Conservation (phyloP, 805 yeast species). For the Candida xyloterini region DNA sequence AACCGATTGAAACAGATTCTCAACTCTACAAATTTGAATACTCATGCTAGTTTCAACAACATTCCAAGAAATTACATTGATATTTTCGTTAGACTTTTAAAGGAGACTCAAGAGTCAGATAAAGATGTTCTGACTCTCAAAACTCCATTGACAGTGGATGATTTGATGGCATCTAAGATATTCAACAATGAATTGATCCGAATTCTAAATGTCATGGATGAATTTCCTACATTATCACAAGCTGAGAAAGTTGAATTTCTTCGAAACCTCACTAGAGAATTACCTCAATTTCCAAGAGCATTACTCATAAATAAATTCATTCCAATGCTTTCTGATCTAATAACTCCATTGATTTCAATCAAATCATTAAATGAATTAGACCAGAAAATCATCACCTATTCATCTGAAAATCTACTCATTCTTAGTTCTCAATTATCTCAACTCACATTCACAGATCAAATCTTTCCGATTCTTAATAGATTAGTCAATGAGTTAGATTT, state of each 20-base stretch:
- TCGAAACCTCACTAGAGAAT: constrained; percentile 53
- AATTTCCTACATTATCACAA: constrained; percentile 67
- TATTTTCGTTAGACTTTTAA: constrained; percentile 49
- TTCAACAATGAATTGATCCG: constrained; percentile 83
- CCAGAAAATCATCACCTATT: constrained; percentile 42
- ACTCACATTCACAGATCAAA: constrained; percentile 70
- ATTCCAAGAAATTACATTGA: constrained; percentile 57
- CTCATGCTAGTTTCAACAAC: constrained; percentile 48
- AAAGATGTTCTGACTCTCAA: constrained; percentile 30
- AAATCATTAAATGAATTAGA: constrained; percentile 18
- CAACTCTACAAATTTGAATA: constrained; percentile 41
- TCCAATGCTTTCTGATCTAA: constrained; percentile 58
- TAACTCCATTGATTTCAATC: constrained; percentile 38
- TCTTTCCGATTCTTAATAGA: constrained; percentile 46
- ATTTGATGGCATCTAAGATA: constrained; percentile 65
- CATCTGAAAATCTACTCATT: constrained; percentile 53
- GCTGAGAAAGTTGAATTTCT: constrained; percentile 69
- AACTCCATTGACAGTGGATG: constrained; percentile 47
- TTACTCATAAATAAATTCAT: constrained; percentile 66
- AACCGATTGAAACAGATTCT: constrained; percentile 30
- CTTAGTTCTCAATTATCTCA: constrained; percentile 70
- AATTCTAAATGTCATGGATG: constrained; percentile 78
- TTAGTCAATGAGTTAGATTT: constrained; percentile 26
- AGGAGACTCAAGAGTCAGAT: constrained; percentile 39
- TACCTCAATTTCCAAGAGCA: constrained; percentile 57